Evolutionary conservation across 1,284 basidiomycete genomes (phyloP), one percentile per base, ranked within the genome.

Genomic region (Polyporus tsugae): DNA sequence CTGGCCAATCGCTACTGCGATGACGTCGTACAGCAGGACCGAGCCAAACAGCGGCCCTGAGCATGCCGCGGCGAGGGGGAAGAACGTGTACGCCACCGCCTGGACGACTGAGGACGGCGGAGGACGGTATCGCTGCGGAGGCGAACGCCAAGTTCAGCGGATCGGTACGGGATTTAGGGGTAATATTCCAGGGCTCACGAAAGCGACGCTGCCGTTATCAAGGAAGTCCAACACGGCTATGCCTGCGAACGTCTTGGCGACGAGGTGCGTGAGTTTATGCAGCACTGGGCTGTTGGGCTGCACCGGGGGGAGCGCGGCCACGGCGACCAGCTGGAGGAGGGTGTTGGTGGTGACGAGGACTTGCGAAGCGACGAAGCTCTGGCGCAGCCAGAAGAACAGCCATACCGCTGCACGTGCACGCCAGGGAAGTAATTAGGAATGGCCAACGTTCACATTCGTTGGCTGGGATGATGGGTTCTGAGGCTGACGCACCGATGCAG

Each of bases 221-320:
- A 82, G 59, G 70, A 80, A 72, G 70, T 80, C 78, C 60, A 83
- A 71, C 25, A 81, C 70, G 42, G 77, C 75, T 62, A 82, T 77
- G 38, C 80, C 78, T 3, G 79, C 77, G 55, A 78, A 76, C 6
- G 79, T 78, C 70, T 80, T 80, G 5, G 77, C 79, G 38, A 80
- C 78, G 29, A 80, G 67, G 62, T 81, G 78, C n/a, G 77, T 77
- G 3, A 74, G 60, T 15, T 70, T 73, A 49, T 77, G 70, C 11
- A 78, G 60, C 15, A 69, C 70, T n/a, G 72, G 66, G 63, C 70
- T 77, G 17, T 53, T 38, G 4, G 73, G 53, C 1, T 74, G 74
- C 38, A 75, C 68, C 5, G 74, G 73, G 7, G 77, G 77, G 57
- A 79, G 73, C 22, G 66, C 64, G 6, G 73, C 68, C n/a, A 79